phyloP scores from a whole-genome alignment of 2,329 filamentous ascomycete species.

The Chaetomiaceae sp. region DNA sequence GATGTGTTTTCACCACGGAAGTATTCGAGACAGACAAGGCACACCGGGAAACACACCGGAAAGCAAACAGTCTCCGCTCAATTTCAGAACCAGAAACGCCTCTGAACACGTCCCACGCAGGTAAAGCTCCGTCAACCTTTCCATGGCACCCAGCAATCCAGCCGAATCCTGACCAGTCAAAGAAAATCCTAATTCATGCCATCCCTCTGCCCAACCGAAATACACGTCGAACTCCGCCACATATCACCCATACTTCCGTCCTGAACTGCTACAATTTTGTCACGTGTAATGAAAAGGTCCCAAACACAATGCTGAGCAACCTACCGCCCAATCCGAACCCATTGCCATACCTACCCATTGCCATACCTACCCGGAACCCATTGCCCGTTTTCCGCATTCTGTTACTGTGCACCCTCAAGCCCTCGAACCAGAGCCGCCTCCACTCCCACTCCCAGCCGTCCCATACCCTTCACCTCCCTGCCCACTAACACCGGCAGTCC shows the following conservation, averaged over 20 bases:
- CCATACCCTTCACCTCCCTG: slow-evolving; percentile 18
- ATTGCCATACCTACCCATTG: neutral
- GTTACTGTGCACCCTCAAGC: neutral
- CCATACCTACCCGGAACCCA: too few species aligned
- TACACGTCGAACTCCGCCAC: slow-evolving; percentile 5
- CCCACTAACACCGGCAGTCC: neutral
- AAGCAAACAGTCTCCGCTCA: too few species aligned
- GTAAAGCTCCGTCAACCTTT: too few species aligned
- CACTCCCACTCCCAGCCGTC: slow-evolving; percentile 13
- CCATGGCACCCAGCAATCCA: neutral
- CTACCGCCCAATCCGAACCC: neutral
- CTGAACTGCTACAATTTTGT: neutral
- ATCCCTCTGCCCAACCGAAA: neutral
- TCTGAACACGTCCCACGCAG: too few species aligned
- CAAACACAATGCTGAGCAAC: neutral
- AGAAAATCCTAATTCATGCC: too few species aligned
- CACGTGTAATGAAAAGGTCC: neutral
- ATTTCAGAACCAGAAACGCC: too few species aligned
- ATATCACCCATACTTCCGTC: neutral
- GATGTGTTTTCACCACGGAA: too few species aligned
- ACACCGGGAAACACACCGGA: too few species aligned
- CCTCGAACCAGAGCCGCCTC: neutral
- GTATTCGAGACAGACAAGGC: too few species aligned
- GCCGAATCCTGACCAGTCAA: neutral
- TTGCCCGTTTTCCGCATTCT: neutral